Conservation (phyloP, 371 early-diverging fungal species). For the Mucor piriformis region DNA sequence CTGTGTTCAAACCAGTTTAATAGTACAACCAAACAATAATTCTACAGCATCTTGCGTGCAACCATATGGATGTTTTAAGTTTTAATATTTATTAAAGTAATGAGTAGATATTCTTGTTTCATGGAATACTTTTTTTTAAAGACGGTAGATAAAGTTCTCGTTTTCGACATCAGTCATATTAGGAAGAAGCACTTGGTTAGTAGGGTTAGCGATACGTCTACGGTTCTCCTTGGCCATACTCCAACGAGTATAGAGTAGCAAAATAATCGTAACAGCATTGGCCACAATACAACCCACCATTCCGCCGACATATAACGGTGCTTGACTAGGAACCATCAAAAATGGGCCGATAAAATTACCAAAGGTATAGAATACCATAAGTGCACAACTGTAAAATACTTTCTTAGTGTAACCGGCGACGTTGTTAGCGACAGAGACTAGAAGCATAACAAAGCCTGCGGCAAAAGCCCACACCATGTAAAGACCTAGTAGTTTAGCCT, state of each 20-base stretch:
- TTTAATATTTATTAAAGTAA: too few species aligned
- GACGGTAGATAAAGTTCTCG: slow-evolving; percentile 23
- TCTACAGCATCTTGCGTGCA: too few species aligned
- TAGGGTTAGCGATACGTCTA: slow-evolving; percentile 13
- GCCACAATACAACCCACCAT: slow-evolving; percentile 28
- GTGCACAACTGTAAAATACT: slow-evolving; percentile 31
- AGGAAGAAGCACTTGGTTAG: not conserved
- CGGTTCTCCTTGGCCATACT: slow-evolving; percentile 25
- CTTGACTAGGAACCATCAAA: slow-evolving; percentile 27
- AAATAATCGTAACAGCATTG: slow-evolving; percentile 25
- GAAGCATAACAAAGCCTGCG: slow-evolving; percentile 14
- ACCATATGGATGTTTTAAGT: too few species aligned
- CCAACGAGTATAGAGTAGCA: slow-evolving; percentile 21
- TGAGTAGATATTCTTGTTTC: too few species aligned
- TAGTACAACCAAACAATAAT: too few species aligned
- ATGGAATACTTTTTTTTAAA: slow-evolving; percentile 1
- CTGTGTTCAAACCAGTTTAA: too few species aligned
- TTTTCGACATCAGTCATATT: slow-evolving; percentile 32
- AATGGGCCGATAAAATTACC: slow-evolving; percentile 42
- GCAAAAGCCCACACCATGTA: slow-evolving; percentile 40
- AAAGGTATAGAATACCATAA: slow-evolving; percentile 34
- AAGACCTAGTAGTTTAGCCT: slow-evolving; percentile 38
- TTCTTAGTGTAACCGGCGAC: slow-evolving; percentile 48
- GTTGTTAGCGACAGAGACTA: slow-evolving; percentile 26
- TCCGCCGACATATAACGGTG: slow-evolving; percentile 40